These are phyloP conservation scores for Dissophora globulifera DNA, from an alignment of 192 early-diverging fungal species.

Conservation along the genomic window DNA sequence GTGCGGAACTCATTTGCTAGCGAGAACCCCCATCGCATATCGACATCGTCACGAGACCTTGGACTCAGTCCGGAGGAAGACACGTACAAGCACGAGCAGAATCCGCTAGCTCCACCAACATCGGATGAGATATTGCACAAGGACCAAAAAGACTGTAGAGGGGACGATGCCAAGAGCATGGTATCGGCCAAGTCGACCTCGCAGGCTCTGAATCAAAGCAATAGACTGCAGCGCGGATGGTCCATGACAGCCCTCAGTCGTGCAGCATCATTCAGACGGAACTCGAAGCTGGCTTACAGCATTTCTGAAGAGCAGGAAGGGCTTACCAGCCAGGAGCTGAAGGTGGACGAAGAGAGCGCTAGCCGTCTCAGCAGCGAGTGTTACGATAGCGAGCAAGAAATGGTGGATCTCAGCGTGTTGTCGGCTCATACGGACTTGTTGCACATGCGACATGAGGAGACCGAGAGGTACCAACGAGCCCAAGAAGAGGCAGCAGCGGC, in stretches of 20 bases:
- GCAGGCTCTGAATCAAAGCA: neutral
- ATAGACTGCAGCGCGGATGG: conserved; percentile 23
- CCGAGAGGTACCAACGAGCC: conserved; percentile 8
- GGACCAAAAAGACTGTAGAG: neutral
- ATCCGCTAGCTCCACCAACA: neutral
- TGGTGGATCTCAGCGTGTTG: conserved; percentile 15
- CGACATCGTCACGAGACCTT: neutral
- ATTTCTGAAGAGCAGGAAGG: conserved; percentile 21
- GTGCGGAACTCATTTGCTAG: neutral
- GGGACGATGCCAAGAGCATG: too few relatives aligned
- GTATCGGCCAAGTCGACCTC: too few relatives aligned
- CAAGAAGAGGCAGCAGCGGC: neutral
- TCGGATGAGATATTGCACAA: neutral
- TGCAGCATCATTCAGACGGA: conserved; percentile 9
- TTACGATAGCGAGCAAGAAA: conserved; percentile 25
- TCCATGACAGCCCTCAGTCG: conserved; percentile 25
- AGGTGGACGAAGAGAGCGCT: conserved; percentile 2
- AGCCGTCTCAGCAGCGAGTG: conserved; percentile 5
- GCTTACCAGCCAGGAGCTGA: conserved; percentile 12
- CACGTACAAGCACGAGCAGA: neutral
- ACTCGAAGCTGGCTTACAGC: conserved; percentile 2
- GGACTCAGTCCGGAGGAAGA: neutral
- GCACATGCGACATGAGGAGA: conserved; percentile 8
- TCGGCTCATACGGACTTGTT: conserved; percentile 17
- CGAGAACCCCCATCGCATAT: neutral